These are phyloP conservation scores for Malassezia obtusa DNA, from an alignment of 1,284 basidiomycete species.

Conservation along the genomic window DNA sequence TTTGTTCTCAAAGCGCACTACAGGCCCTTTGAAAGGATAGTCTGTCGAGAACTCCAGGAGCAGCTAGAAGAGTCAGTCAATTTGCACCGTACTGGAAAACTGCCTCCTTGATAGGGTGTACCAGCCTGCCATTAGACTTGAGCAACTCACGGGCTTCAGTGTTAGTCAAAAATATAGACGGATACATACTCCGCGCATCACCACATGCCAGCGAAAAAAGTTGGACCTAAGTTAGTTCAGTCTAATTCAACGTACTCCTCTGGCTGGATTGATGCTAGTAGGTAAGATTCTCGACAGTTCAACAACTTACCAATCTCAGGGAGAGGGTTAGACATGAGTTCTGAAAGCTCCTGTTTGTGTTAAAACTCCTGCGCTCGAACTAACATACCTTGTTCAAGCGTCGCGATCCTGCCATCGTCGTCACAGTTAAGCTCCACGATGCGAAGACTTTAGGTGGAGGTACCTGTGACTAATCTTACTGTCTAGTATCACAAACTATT, in stretches of 20 bases:
- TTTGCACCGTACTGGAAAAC: slow-evolving; percentile 4
- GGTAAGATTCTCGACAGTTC: neutral
- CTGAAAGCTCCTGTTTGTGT: slow-evolving; percentile 7
- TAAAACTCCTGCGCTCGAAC: neutral
- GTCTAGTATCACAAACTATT: neutral
- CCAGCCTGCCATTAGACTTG: neutral
- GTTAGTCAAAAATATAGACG: too few species aligned
- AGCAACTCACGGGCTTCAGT: neutral
- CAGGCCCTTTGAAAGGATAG: slow-evolving; percentile 48
- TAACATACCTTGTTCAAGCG: slow-evolving; percentile 7
- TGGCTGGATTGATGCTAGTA: neutral
- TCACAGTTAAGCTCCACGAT: neutral
- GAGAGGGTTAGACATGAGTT: neutral
- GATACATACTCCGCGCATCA: slow-evolving; percentile 2
- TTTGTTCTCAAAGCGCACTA: slow-evolving; percentile 36
- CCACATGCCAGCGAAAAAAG: slow-evolving; percentile 8
- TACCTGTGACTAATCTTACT: neutral
- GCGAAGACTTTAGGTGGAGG: neutral
- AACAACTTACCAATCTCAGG: slow-evolving; percentile 8
- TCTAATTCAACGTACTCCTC: slow-evolving; percentile 1
- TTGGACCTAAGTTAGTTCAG: slow-evolving; percentile 5
- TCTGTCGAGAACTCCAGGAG: slow-evolving; percentile 44
- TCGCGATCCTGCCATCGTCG: slow-evolving; percentile 7
- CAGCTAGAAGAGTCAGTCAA: neutral
- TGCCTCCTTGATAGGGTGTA: slow-evolving; percentile 14